These are phyloP conservation scores for Ustilago vetiveriae DNA, from an alignment of 1,284 basidiomycete species.

Conservation along the genomic window DNA sequence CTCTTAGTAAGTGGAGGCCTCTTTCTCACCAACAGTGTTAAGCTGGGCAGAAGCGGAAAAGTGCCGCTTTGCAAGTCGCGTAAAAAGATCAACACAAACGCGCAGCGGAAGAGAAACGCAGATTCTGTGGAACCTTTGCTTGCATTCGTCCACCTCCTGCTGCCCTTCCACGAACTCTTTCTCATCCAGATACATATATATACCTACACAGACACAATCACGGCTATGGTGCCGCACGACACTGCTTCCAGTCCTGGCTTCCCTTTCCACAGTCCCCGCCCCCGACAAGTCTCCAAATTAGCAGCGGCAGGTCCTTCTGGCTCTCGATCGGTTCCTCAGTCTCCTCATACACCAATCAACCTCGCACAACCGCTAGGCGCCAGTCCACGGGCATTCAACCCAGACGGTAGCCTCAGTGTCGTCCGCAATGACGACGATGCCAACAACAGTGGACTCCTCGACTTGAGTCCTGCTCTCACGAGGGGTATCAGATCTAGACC, in stretches of 20 bases:
- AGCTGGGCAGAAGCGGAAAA: too few relatives aligned
- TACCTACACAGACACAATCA: too few relatives aligned
- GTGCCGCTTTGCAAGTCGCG: slow-evolving; percentile 1
- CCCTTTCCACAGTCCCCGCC: slow-evolving; percentile 29
- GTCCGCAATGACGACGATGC: slow-evolving; percentile 63
- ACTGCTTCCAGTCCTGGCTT: slow-evolving; percentile 25
- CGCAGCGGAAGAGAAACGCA: neutral
- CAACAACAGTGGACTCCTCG: slow-evolving; percentile 62
- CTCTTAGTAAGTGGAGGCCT: too few relatives aligned
- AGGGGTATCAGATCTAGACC: slow-evolving; percentile 24
- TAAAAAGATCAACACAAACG: slow-evolving; percentile 14
- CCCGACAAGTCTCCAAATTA: slow-evolving; percentile 36
- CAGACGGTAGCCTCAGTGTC: slow-evolving; percentile 63
- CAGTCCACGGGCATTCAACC: slow-evolving; percentile 17
- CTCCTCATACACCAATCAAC: slow-evolving; percentile 37
- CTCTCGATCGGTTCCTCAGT: slow-evolving; percentile 29
- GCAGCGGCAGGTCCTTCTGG: slow-evolving; percentile 18
- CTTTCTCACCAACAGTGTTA: too few relatives aligned
- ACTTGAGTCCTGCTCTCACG: slow-evolving; percentile 52
- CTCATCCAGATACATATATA: too few relatives aligned
- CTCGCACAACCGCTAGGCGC: slow-evolving; percentile 3
- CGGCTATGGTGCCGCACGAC: slow-evolving; percentile 24
- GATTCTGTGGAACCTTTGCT: neutral
- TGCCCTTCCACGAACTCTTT: neutral
- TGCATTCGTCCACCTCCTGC: neutral